A percentile compares a stretch with the other conserved stretches of the same genome.
Evolutionary conservation across 805 yeast genomes (phyloP).

Genomic region (Wickerhamiella brachini): DNA sequence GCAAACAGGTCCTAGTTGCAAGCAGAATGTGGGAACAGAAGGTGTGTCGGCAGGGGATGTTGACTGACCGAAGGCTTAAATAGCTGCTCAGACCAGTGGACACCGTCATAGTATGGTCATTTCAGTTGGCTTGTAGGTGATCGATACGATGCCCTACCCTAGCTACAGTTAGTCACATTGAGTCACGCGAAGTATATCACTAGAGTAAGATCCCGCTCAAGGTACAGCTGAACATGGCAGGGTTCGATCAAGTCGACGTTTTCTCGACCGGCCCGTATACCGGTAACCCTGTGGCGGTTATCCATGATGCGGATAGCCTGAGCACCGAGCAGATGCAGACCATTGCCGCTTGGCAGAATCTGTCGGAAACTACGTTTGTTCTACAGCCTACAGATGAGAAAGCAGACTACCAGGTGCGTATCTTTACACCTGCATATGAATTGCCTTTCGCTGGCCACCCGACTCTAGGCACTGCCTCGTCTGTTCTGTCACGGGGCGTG

Average conservation of each 20-base stretch:
- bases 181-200: too few species aligned
- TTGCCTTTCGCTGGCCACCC: conserved; percentile 57
- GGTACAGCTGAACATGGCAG: background rate
- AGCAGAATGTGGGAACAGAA: too few species aligned
- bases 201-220: too few species aligned
- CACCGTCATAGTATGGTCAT: too few species aligned
- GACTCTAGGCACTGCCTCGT: conserved; percentile 32
- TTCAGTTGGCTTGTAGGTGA: too few species aligned
- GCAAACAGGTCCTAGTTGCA: too few species aligned
- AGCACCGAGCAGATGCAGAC: conserved; percentile 30
- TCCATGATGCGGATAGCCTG: conserved; percentile 28
- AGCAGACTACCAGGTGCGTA: conserved; percentile 37
- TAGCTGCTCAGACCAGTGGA: too few species aligned
- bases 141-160: too few species aligned
- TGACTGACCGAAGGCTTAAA: too few species aligned
- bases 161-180: too few species aligned
- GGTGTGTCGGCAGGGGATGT: too few species aligned
- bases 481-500: conserved; percentile 8
- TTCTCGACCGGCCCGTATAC: conserved; percentile 28
- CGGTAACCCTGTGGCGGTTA: conserved; percentile 47
- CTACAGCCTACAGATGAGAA: conserved; percentile 26
- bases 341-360: conserved; percentile 46
- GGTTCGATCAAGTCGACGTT: conserved; percentile 27
- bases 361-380: conserved; percentile 45
- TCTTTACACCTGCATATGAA: conserved; percentile 35